Evolutionary conservation across 306 rosid species (phyloP).

Genomic region (Trifolium fragiferum): DNA sequence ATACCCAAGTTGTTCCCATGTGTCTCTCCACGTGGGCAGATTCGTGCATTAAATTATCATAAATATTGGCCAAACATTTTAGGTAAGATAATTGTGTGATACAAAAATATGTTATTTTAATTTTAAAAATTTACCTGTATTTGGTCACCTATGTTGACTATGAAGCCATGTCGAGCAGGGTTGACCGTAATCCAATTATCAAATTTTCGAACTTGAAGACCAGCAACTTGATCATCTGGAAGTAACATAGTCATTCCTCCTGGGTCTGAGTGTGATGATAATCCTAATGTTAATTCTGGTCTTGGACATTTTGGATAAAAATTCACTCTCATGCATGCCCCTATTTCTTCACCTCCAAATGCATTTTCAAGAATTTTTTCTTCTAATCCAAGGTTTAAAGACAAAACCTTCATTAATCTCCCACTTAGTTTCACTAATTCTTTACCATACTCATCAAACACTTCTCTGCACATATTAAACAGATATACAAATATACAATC

Average conservation of each 20-base stretch:
- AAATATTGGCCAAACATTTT: slow-evolving; percentile 6
- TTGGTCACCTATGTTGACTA: slow-evolving; percentile 93
- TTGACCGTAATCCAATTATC: slow-evolving; percentile 79
- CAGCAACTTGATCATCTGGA: slow-evolving; percentile 68
- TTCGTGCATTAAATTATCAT: not conserved
- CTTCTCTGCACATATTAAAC: slow-evolving; percentile 52
- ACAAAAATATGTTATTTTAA: not conserved
- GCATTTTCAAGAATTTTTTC: slow-evolving; percentile 58
- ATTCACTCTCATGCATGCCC: slow-evolving; percentile 86
- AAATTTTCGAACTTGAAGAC: slow-evolving; percentile 77
- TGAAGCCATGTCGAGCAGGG: slow-evolving; percentile 78
- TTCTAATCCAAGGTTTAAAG: slow-evolving; percentile 63
- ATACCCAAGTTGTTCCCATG: not conserved
- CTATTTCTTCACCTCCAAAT: slow-evolving; percentile 81
- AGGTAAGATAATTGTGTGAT: not conserved
- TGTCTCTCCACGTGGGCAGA: not conserved
- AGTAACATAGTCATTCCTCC: slow-evolving; percentile 87
- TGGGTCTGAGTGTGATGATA: slow-evolving; percentile 93
- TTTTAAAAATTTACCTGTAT: slow-evolving; percentile 54
- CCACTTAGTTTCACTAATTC: slow-evolving; percentile 79
- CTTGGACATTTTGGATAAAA: slow-evolving; percentile 85
- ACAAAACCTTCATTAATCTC: slow-evolving; percentile 65
- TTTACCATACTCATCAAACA: slow-evolving; percentile 82
- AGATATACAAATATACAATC: too few species aligned
- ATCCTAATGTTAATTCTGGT: slow-evolving; percentile 77